A percentile compares a stretch with the other conserved stretches of the same genome.
phyloP scores from a whole-genome alignment of 129 eudicot genomes.

The Saussurea involucrata region DNA sequence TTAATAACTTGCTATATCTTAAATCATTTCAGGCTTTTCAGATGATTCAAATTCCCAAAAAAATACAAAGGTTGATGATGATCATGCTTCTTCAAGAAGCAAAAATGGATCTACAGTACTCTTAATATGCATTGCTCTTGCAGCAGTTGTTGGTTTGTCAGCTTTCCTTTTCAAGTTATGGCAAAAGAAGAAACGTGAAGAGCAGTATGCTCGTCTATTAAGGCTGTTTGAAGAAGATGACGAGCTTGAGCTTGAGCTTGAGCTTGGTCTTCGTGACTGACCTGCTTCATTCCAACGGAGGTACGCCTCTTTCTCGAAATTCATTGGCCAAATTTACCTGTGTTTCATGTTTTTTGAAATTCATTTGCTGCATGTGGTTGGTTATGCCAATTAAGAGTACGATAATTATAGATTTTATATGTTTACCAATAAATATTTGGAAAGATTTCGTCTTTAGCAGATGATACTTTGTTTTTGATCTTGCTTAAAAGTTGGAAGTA shows the following conservation, averaged over 20 bases:
- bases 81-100: constrained; percentile 33
- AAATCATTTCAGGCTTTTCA: constrained; percentile 51
- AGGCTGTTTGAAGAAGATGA: constrained; percentile 96
- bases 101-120: constrained; percentile 48
- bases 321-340: not conserved
- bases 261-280: constrained; percentile 85
- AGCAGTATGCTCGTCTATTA: constrained; percentile 86
- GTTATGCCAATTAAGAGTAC: not conserved
- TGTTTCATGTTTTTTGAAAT: too few relatives aligned
- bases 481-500: not conserved
- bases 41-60: constrained; percentile 48
- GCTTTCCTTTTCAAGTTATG: constrained; percentile 73
- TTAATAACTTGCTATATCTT: not conserved
- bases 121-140: constrained; percentile 51
- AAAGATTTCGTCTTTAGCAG: not conserved
- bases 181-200: constrained; percentile 93
- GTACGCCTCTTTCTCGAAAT: constrained; percentile 18
- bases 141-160: constrained; percentile 45
- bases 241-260: constrained; percentile 87
- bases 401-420: not conserved
- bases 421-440: not conserved
- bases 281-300: constrained; percentile 9
- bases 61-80: constrained; percentile 29
- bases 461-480: not conserved
- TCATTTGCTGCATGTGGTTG: not conserved